Evolutionary conservation across 805 yeast species (phyloP), one percentile per base, ranked within the genome.

Genomic region (Tetrapisispora phaffii): DNA sequence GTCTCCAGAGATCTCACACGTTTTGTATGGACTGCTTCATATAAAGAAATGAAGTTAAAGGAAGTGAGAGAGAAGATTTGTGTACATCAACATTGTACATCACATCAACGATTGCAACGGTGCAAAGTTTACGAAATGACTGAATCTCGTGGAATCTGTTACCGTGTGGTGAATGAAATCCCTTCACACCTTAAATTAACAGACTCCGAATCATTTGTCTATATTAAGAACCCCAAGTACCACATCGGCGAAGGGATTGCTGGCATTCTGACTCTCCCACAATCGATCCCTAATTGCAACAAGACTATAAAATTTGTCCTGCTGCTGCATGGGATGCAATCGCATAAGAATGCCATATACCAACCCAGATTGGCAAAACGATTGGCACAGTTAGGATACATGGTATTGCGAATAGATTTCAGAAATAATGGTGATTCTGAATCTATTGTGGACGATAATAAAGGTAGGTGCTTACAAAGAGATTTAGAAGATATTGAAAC

Each of bases 381-480:
- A 22, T 60, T 89, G 44, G 79, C 88, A 1, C 72, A 73, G 15
- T 59, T 74, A 47, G 95, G 94, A 0, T 67, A 77, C 45, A 77
- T 72, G 57, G 75, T 82, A 3, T 70, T 86, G 41, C 68, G 97
- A 51, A 79, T 88, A 52, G 97, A 89, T 62, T 88, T 89, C 56
- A 71, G 96, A 45, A 84, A 82, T 7, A 82, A 93, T 61, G 97
- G 97, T 1, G 77, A 75, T 46, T 85, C 95, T 3, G 81, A 75
- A 21, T 79, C 50, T 3, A 58, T 58, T 46, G 47, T 44, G 12
- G 60, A 57, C 12, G 60, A 57, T 32, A 42, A 32, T 1, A 40
- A 42, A 1, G 90, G 89, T 0, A 70, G 96, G 43, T 65, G 73
- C 0, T 58, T 88, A 4, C 62, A 58, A 0, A 80, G 77, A 47